These are phyloP conservation scores for Selaginella moellendorffii DNA, from an alignment of 75 land plant species.

Conservation along the genomic window DNA sequence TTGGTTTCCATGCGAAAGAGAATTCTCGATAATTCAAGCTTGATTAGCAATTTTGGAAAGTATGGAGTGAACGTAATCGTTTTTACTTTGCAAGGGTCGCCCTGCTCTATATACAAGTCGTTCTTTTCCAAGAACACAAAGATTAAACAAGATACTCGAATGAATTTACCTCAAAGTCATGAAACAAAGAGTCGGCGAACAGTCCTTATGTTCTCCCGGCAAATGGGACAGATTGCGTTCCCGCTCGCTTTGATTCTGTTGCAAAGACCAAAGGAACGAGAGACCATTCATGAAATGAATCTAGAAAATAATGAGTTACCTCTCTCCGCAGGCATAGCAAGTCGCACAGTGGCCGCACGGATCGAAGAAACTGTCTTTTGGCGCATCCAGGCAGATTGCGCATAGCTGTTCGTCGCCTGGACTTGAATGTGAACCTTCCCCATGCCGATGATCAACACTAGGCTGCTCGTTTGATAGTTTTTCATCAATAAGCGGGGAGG, in stretches of 20 bases:
- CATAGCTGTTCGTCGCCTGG: conserved; percentile 4
- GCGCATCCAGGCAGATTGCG: conserved; percentile 6
- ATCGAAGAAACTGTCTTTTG: conserved; percentile 3
- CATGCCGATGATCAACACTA: not conserved
- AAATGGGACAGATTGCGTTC: not conserved
- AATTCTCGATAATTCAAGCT: too few species aligned
- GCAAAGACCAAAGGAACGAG: not conserved
- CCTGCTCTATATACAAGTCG: too few species aligned
- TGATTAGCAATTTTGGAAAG: too few species aligned
- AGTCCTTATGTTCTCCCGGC: not conserved
- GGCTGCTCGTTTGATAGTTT: not conserved
- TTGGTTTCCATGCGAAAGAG: too few species aligned
- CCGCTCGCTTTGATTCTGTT: not conserved
- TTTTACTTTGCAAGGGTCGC: too few species aligned
- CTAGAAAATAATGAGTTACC: too few species aligned
- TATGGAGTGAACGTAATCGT: too few species aligned
- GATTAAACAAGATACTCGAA: too few species aligned
- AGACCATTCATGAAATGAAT: too few species aligned
- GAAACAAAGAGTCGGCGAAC: not conserved
- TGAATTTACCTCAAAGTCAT: too few species aligned
- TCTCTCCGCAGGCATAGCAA: conserved; percentile 4
- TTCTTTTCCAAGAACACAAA: too few species aligned
- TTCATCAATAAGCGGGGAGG: not conserved
- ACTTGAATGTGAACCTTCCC: too few species aligned
- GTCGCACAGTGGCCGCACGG: conserved; percentile 12